Base-by-base conservation (phyloP, 805 yeast genomes). In the Yarrowia sp. region DNA sequence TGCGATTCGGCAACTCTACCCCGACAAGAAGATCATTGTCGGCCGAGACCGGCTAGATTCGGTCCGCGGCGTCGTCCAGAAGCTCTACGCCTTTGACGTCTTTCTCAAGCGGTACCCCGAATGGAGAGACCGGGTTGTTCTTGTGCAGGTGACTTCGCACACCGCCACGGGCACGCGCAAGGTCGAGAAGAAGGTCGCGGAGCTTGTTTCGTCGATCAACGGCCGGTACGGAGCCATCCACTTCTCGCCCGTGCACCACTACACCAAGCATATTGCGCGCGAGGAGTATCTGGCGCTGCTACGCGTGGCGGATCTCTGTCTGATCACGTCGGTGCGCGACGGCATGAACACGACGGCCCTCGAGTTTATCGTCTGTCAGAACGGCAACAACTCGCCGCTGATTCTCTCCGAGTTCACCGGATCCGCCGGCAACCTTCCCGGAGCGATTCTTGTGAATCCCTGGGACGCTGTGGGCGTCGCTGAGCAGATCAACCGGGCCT, bases 391-490 rank as follows among this genome's bases (percentile, higher is more conserved):
- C 65, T 82, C 88, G 2, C 97, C 98, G 0, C 79, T 96, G 69
- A 84, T 94, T 36, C 76, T 94, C 46, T 88, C 97, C 21, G 99
- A 94, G 76, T 94, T 94, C 71, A 88, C 96, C 62, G 99, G 99
- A 46, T 85, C 96, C 3, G 89, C 97, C 0, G 73, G 72, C 33
- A 63, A 69, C n/a, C 65, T 77, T 19, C 63, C 67, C 10, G 79
- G 75, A 24, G 77, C 78, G n/a, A 80, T 89, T 56, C 82, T 87
- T 66, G 94, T 94, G 33, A 94, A 94, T 68, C 99, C 99, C 7
- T 94, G 97, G 97, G 98, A 94, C 75, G 81, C 96, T 0, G 93
- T 90, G 24, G 96, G 96, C 1, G 93, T 93, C 35, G 93, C 99
- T 1, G 87, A 84, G 68, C 81, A 91, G 6, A 87, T 96, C 62